Base-by-base conservation (phyloP, 148 eudicot genomes). In the Vaccinium myrtillus region DNA sequence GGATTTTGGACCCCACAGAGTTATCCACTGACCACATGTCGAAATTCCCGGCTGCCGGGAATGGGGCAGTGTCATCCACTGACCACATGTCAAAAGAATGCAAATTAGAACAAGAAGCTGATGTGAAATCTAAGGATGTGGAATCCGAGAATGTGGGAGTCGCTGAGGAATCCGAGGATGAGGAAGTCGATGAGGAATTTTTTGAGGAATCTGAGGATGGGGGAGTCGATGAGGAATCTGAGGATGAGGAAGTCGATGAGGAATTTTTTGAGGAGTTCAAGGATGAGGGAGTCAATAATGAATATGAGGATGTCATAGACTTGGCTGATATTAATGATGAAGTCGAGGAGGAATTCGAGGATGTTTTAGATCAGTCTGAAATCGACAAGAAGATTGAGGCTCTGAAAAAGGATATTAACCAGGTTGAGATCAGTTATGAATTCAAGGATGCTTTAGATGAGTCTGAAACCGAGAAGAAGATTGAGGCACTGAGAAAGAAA, bases 401-500 rank as follows among this genome's bases (percentile, higher is more conserved):
- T 27, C 19, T 69, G 39, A 69, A 27, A 69, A 69, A 13, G 43
- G 74, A 69, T 84, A 81, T 94, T 83, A 79, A 86, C 30, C 71
- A 65, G 71, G 30, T 65, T 65, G 90, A 89, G 84, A 83, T 92
- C 21, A 89, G 89, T 51, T 88, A 91, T 85, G 92, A 80, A 84
- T 90, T 92, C 77, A 82, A 88, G 56, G 93, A 91, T 85, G 61
- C 88, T 81, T 82, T 88, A 18, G 87, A 89, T 65, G 88, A 88
- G 36, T 84, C 97, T 85, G 92, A 90, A 69, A 65, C 94, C 71
- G 92, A 92, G 84, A 86, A 90, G 46, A 94, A 91, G 91, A 69
- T 92, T 55, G 97, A 91, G 83, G 81, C 76, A 18, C 86, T 96
- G 81, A 92, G 91, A 79, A 89, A 89, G 82, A 98, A 94, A 85